phyloP scores from a whole-genome alignment of 225 moss, liverwort and hornwort species.

The Physcomitrellopsis africana region DNA sequence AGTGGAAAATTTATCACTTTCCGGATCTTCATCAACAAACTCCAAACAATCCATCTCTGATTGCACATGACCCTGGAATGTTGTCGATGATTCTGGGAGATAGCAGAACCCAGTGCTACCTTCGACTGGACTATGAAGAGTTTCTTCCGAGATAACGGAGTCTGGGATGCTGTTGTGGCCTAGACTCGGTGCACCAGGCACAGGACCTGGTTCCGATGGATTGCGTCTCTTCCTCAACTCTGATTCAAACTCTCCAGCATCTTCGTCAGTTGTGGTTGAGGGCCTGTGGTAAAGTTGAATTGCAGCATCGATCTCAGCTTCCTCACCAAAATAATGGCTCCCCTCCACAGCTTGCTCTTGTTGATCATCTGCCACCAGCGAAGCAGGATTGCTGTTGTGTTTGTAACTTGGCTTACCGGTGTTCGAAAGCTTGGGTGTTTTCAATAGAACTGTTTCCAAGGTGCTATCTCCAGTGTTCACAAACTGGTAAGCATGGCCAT shows the following conservation, averaged over 20 bases:
- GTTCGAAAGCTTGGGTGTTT: not conserved
- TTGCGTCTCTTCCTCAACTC: constrained; percentile 25
- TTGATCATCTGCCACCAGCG: not conserved
- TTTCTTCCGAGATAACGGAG: not conserved
- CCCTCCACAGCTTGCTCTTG: not conserved
- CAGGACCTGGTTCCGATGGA: constrained; percentile 26
- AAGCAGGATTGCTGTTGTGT: not conserved
- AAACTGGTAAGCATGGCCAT: not conserved
- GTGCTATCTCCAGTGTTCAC: not conserved
- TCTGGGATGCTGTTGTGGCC: constrained; percentile 28
- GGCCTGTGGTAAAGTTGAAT: not conserved
- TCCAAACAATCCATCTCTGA: not conserved
- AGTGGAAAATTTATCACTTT: not conserved
- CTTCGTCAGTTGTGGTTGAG: not conserved
- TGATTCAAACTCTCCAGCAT: not conserved
- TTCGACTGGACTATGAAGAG: not conserved
- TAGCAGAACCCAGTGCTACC: not conserved
- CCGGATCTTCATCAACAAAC: not conserved
- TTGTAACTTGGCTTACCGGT: not conserved
- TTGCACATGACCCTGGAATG: not conserved
- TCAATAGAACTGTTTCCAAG: not conserved
- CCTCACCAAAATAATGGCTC: not conserved
- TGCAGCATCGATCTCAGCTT: not conserved
- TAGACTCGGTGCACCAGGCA: constrained; percentile 27
- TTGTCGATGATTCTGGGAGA: not conserved